Percentiles rank a stretch among this genome's conserved stretches.
phyloP scores from a whole-genome alignment of 345 rosid species.

The Camelina hispida region DNA sequence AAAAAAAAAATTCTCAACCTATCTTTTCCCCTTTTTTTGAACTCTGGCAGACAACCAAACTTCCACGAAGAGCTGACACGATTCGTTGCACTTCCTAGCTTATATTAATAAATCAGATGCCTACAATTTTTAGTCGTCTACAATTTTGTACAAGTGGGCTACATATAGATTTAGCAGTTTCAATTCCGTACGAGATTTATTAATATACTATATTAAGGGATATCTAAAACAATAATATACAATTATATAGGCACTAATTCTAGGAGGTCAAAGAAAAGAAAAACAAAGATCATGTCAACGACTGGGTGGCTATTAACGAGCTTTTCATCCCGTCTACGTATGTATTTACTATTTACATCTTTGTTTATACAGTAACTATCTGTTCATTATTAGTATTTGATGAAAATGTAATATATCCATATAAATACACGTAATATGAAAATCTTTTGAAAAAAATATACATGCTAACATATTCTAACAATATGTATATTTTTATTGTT shows the following conservation, averaged over 20 bases:
- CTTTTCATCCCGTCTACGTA: neutral
- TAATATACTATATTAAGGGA: neutral
- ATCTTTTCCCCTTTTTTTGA: neutral
- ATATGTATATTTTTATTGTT: too few relatives aligned
- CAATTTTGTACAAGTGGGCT: constrained; percentile 27
- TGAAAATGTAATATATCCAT: neutral
- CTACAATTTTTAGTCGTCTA: neutral
- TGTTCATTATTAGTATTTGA: neutral
- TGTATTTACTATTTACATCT: neutral
- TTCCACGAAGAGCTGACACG: constrained; percentile 34
- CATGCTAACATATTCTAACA: too few relatives aligned
- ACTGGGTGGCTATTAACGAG: neutral
- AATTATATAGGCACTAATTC: constrained; percentile 9
- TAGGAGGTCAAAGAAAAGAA: neutral
- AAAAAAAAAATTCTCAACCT: neutral
- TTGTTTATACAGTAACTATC: neutral
- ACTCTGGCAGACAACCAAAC: constrained; percentile 43
- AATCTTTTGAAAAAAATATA: too few relatives aligned
- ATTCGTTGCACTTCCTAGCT: constrained; percentile 33
- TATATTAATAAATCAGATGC: constrained; percentile 6
- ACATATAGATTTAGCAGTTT: constrained; percentile 24
- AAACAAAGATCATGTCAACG: constrained; percentile 1
- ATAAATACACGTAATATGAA: too few relatives aligned
- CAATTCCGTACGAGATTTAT: constrained; percentile 23
- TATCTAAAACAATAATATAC: neutral